A percentile compares a stretch with the other conserved stretches of the same genome.
Conservation (phyloP, 306 rosid species). For the Vigna nakashimae region DNA sequence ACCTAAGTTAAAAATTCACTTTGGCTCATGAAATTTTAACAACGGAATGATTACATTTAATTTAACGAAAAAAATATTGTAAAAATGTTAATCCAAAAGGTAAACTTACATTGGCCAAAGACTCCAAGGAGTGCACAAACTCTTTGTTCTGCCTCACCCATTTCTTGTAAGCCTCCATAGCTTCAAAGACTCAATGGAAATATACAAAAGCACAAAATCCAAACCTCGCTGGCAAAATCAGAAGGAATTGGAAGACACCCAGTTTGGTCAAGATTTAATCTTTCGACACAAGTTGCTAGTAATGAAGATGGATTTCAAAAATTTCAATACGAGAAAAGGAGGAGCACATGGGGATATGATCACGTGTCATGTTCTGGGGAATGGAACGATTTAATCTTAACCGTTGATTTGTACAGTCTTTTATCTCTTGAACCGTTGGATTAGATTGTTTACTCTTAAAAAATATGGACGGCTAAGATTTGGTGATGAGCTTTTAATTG, state of each 20-base stretch:
- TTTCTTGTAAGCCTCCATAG: constrained; percentile 86
- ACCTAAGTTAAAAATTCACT: constrained; percentile 5
- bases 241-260: constrained; percentile 38
- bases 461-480: constrained; percentile 10
- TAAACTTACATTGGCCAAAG: constrained; percentile 85
- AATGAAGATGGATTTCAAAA: constrained; percentile 41
- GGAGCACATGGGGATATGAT: neutral
- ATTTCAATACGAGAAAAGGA: constrained; percentile 1
- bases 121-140: constrained; percentile 82
- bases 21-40: constrained; percentile 12
- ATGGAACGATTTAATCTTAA: neutral
- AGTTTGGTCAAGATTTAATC: constrained; percentile 34
- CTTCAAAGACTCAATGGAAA: constrained; percentile 43
- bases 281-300: constrained; percentile 34
- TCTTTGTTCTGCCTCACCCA: constrained; percentile 93
- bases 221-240: constrained; percentile 25
- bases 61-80: constrained; percentile 1
- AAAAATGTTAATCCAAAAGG: constrained; percentile 28
- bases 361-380: constrained; percentile 13
- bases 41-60: constrained; percentile 17
- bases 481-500: neutral
- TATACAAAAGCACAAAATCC: constrained; percentile 22
- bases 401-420: constrained; percentile 34
- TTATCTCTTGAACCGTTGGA: constrained; percentile 4
- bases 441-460: neutral